Conservation (phyloP, 2,329 filamentous ascomycete species). For the Microsporum audouinii region DNA sequence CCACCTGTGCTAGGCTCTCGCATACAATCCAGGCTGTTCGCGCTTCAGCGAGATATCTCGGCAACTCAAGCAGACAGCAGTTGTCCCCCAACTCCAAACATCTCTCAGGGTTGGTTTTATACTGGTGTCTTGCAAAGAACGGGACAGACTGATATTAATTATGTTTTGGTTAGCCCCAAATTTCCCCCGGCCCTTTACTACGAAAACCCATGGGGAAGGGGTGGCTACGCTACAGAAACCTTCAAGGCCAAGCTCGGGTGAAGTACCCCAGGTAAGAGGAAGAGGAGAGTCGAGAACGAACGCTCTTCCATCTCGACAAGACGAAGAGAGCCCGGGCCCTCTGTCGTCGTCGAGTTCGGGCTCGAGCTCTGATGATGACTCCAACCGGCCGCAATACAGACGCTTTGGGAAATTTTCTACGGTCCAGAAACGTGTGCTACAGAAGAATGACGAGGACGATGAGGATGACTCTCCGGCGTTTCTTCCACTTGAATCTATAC, state of each 20-base stretch:
- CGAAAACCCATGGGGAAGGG: background rate
- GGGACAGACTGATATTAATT: background rate
- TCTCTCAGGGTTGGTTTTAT: background rate
- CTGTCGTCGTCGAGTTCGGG: constrained; percentile 21
- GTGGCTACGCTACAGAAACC: background rate
- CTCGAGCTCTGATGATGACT: constrained; percentile 21
- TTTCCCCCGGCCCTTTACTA: constrained; percentile 1
- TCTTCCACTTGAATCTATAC: constrained; percentile 25
- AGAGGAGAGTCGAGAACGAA: background rate
- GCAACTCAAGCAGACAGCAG: background rate
- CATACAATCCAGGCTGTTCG: constrained; percentile 28
- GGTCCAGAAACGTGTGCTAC: constrained; percentile 18
- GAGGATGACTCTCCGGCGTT: constrained; percentile 39
- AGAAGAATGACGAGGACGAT: constrained; percentile 24
- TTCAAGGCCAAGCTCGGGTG: constrained; percentile 10
- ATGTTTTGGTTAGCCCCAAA: background rate
- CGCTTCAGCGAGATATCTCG: background rate
- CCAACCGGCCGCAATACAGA: constrained; percentile 25
- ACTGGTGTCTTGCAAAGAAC: too few relatives aligned
- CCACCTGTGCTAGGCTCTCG: constrained; percentile 24
- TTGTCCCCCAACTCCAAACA: background rate
- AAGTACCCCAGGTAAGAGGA: constrained; percentile 2
- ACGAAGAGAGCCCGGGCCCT: constrained; percentile 23
- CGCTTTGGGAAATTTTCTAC: constrained; percentile 32
- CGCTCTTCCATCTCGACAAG: constrained; percentile 18